These are phyloP conservation scores for Emergomyces africanus DNA, from an alignment of 2,329 filamentous ascomycete species.

Conservation along the genomic window DNA sequence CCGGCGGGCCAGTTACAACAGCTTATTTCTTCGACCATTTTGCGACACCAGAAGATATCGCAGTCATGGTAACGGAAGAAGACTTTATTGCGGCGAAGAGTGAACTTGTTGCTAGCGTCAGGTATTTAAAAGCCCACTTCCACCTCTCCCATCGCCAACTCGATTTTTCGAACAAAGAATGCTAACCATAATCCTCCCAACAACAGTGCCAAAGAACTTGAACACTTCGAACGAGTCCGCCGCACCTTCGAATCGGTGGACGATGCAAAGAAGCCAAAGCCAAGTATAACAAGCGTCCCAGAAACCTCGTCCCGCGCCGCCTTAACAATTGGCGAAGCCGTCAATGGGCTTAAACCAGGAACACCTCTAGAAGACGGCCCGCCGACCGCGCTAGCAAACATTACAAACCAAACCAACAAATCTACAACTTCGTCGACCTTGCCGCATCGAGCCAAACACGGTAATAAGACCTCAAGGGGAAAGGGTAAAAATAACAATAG, in stretches of 20 bases:
- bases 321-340: conserved; percentile 26
- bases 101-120: conserved; percentile 84
- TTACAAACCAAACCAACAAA: background rate
- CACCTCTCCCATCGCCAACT: background rate
- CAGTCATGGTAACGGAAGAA: conserved; percentile 75
- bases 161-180: conserved; percentile 3
- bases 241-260: conserved; percentile 60
- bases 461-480: conserved; percentile 17
- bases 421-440: background rate
- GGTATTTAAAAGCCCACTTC: conserved; percentile 20
- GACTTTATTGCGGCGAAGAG: conserved; percentile 73
- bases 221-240: conserved; percentile 79
- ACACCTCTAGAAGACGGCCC: conserved; percentile 12
- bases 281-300: conserved; percentile 1
- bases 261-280: conserved; percentile 29
- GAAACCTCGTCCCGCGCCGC: conserved; percentile 9
- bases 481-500: conserved; percentile 19
- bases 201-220: conserved; percentile 68
- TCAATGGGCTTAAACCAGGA: conserved; percentile 23
- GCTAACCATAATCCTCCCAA: conserved; percentile 14
- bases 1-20: conserved; percentile 53
- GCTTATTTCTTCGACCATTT: conserved; percentile 95
- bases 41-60: conserved; percentile 67
- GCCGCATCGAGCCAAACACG: background rate
- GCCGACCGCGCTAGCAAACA: conserved; percentile 15